Base-by-base conservation (phyloP, 2,329 filamentous ascomycete genomes). In the Aspergillus pseudotamarii region DNA sequence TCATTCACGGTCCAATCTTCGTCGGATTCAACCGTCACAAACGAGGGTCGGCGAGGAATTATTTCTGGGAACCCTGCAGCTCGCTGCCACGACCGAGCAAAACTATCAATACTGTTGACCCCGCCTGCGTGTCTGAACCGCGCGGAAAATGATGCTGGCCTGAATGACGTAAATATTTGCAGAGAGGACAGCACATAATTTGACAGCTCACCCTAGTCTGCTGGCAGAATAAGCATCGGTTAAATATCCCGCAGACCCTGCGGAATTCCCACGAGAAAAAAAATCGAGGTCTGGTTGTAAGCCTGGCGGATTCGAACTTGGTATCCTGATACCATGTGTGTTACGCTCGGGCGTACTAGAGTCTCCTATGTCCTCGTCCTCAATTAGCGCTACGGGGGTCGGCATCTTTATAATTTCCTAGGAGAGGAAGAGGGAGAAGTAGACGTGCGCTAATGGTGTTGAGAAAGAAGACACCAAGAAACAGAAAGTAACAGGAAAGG, bases 41-140 rank as follows among this genome's bases (percentile, higher is more conserved):
- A 93, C 38, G 91, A 90, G 16, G 89, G 88, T 19, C 89, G 87
- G 60, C 91, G 89, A 6, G 93, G 92, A 38, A 95, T 89, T 69
- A 97, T 92, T 76, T 97, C 94, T 67, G 88, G 86, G 78, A 98
- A 98, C 62, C 86, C 90, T 30, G 93, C 93, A 43, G 94, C 94
- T 75, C 94, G 89, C 78, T 94, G 92, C 91, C 93, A 97, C 71
- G 92, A 96, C 64, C 91, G 88, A 51, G 94, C 92, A 75, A 98
- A 98, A 72, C 94, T 96, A 73, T 95, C 90, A 71, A 98, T 91
- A 78, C 92, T 96, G 82, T 98, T 98, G 65, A 94, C 90, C 57
- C 94, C 94, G 67, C 94, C 95, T 55, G 92, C 89, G 64, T 96
- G 89, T 68, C 79, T 72, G 34, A 82, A 66, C 8, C 85, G 83